A percentile compares a stretch with the other conserved stretches of the same genome.
Conservation (phyloP, 176 grass and related monocot species). For the Rhynchospora breviuscula region DNA sequence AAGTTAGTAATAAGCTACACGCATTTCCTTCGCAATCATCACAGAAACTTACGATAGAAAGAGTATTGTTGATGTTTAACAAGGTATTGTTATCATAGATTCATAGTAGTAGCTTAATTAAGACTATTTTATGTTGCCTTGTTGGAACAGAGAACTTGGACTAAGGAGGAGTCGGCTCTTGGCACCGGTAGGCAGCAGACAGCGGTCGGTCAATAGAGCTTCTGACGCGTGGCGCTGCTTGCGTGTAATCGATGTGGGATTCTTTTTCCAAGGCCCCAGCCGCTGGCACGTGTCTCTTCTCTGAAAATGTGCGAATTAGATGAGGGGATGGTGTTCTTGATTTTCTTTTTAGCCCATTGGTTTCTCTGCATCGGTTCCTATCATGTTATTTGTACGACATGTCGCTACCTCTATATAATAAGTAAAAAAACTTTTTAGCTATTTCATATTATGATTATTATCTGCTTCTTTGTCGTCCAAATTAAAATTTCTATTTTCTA, state of each 20-base stretch:
- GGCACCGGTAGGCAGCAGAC: background rate
- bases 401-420: background rate
- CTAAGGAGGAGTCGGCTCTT: background rate
- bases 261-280: background rate
- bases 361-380: background rate
- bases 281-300: background rate
- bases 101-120: background rate
- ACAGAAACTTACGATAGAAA: background rate
- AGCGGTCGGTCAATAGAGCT: constrained; percentile 11
- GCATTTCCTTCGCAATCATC: background rate
- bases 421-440: too few species aligned
- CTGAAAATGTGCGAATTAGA: background rate
- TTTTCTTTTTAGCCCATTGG: background rate
- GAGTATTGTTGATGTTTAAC: background rate
- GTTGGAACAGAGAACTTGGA: constrained; percentile 15
- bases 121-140: background rate
- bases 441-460: too few species aligned
- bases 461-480: too few species aligned
- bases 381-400: background rate
- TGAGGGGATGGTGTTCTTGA: background rate
- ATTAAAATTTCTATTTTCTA: too few species aligned
- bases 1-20: background rate
- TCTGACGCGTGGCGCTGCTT: constrained; percentile 20
- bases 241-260: background rate
- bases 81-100: background rate